Conservation (phyloP, 78 protist species). For the Cavenderia fasciculata region DNA sequence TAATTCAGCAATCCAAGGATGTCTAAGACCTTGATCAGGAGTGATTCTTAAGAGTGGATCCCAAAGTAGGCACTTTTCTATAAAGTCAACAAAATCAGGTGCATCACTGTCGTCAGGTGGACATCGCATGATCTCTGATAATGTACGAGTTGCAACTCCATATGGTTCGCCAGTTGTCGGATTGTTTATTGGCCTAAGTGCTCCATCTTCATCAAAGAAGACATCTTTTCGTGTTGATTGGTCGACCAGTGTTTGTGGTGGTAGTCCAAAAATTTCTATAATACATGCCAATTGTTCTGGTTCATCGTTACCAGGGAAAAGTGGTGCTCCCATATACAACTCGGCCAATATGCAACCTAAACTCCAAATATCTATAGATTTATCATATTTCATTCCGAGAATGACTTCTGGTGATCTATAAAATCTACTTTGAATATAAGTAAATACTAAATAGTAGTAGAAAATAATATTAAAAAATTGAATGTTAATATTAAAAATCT, state of each 20-base stretch:
- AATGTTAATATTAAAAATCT: not conserved
- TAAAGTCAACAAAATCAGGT: conserved; percentile 46
- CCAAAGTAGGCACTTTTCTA: conserved; percentile 58
- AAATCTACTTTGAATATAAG: conserved; percentile 94
- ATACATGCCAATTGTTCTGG: conserved; percentile 76
- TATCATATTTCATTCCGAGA: conserved; percentile 91
- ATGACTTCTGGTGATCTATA: conserved; percentile 97
- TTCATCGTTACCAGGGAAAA: conserved; percentile 94
- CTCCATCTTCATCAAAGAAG: conserved; percentile 41
- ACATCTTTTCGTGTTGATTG: conserved; percentile 41
- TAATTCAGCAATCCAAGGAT: conserved; percentile 32
- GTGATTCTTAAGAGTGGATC: conserved; percentile 41
- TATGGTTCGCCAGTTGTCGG: conserved; percentile 5
- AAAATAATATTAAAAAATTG: conserved; percentile 45
- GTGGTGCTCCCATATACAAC: conserved; percentile 93
- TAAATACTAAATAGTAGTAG: conserved; percentile 59
- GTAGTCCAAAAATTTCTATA: conserved; percentile 76
- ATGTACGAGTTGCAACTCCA: conserved; percentile 12
- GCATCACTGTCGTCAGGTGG: too few species aligned
- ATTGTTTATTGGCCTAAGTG: conserved; percentile 16
- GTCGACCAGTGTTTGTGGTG: conserved; percentile 44
- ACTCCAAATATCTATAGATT: conserved; percentile 98
- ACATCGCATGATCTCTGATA: conserved; percentile 3
- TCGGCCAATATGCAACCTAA: conserved; percentile 98
- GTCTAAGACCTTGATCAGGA: conserved; percentile 70